Base-by-base conservation (phyloP, 2,329 filamentous ascomycete species). In the Dactylellina parvicollis region DNA sequence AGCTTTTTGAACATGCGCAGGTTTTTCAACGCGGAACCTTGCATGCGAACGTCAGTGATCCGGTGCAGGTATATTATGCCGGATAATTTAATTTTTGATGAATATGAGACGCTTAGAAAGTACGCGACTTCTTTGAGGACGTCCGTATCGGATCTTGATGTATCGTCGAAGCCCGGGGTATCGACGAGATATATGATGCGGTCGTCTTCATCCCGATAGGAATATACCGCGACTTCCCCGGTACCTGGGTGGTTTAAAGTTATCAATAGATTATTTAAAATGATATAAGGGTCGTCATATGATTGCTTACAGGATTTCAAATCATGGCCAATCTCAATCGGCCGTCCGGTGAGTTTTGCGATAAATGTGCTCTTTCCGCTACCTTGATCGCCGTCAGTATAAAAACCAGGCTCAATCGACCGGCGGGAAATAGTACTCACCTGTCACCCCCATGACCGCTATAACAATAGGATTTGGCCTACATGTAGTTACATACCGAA, bases 81-180 rank as follows among this genome's bases (percentile, higher is more conserved):
- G 3, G 18, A 22, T 26, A 47, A 20, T 22, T 26, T 20, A 3
- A 47, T 47, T 20, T 26, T 47, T 1, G 16, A 20, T 10, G 44
- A 47, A 12, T 47, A 47, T 7, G 44, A 47, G 22, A 47, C 18
- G 16, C 44, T 47, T 2, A 47, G 22, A 20, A 47, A 47, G 7
- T 47, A 20, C 12, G 44, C 44, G 5, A 47, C 22, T 47, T 47
- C 44, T 47, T 26, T 20, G 44, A 47, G 44, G 14, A 47, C 44
- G 10, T 20, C 44, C n/a, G 44, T 47, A 9, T 47, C 44, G 1
- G 44, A 47, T 47, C 22, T 47, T n/a, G 16, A 18, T 3, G 44
- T 22, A 20, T 47, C 44, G 22, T 47, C 44, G 22, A 47, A 47
- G 14, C 44, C 44, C n/a, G 44, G 44, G 4, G 44, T 47, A 20